Evolutionary conservation across 441 rosid species (phyloP).

Genomic region (Gossypium trilobum): DNA sequence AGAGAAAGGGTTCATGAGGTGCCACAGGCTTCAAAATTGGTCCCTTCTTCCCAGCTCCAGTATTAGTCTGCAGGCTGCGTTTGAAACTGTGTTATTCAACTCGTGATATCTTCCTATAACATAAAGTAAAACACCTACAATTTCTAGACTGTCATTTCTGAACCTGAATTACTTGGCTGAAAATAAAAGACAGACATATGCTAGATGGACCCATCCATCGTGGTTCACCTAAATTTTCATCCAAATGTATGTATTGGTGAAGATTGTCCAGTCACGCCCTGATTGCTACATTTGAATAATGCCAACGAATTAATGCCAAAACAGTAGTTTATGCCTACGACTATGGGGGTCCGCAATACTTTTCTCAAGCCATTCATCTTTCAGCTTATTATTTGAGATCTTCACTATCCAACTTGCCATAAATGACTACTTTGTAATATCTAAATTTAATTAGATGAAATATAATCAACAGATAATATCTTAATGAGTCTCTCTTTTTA

Average conservation of each 20-base stretch:
- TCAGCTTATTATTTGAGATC: background rate
- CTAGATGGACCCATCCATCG: background rate
- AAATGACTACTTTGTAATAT: background rate
- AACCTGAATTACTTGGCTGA: background rate
- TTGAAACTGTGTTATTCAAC: background rate
- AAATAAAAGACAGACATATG: background rate
- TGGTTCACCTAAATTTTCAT: background rate
- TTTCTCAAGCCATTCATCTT: background rate
- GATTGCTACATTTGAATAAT: background rate
- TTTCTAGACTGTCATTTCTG: background rate
- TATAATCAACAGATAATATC: too few relatives aligned
- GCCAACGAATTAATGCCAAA: background rate
- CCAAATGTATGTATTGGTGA: background rate
- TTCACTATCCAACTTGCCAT: background rate
- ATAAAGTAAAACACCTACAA: too few relatives aligned
- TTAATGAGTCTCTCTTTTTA: too few relatives aligned
- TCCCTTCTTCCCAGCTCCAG: slow-evolving; percentile 14
- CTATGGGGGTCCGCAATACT: too few relatives aligned
- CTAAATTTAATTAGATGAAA: background rate
- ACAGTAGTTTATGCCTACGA: background rate
- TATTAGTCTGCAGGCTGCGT: background rate
- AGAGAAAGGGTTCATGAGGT: slow-evolving; percentile 21
- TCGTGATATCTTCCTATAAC: background rate
- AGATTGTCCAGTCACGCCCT: background rate
- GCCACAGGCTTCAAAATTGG: slow-evolving; percentile 14